Evolutionary conservation across 2,329 filamentous ascomycete genomes (phyloP), one percentile per base, ranked within the genome.

Genomic region (Chaetomiaceae sp.): DNA sequence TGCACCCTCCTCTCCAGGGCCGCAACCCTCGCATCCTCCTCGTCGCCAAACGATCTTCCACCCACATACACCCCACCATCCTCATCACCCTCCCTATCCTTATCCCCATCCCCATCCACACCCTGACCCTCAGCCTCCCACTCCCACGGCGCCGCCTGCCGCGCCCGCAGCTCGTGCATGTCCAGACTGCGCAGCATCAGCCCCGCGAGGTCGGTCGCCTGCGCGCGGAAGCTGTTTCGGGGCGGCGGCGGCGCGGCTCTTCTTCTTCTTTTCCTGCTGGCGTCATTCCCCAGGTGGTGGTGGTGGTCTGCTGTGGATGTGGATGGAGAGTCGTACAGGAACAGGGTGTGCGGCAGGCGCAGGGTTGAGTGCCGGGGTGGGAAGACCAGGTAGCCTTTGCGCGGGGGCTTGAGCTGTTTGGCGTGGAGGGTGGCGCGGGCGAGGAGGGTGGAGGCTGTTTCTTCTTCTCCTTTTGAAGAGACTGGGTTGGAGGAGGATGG

Each of bases 101-200:
- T 8, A 6, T 27, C 26, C 38, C 20, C 38, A 2, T 2, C 37
- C 38, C 32, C 42, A 18, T 18, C 14, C 14, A 4, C 29, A 4
- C 26, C 20, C n/a, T 14, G 7, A 6, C 24, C 26, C 38, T 27
- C 38, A 2, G 1, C 37, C 38, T 36, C 42, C 24, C 34, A 14
- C 33, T 36, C 36, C 33, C 19, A 27, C 14, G 5, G 20, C 33
- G 27, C 19, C 24, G 32, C 24, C 22, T 5, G 15, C 33, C 19
- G 15, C 17, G 4, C 17, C 29, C 22, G 6, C 11, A 47, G 54
- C 58, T 78, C 74, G 3, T 68, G 33, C 55, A 65, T 68, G 22
- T 70, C 62, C 19, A 78, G 55, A 54, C 75, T 76, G 35, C 68
- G 65, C 29, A 68, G 65, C 72, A 79, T 76, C 48, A 74, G 56